Conservation (phyloP, 169 alveolate species). For the Besnoitia besnoiti region DNA sequence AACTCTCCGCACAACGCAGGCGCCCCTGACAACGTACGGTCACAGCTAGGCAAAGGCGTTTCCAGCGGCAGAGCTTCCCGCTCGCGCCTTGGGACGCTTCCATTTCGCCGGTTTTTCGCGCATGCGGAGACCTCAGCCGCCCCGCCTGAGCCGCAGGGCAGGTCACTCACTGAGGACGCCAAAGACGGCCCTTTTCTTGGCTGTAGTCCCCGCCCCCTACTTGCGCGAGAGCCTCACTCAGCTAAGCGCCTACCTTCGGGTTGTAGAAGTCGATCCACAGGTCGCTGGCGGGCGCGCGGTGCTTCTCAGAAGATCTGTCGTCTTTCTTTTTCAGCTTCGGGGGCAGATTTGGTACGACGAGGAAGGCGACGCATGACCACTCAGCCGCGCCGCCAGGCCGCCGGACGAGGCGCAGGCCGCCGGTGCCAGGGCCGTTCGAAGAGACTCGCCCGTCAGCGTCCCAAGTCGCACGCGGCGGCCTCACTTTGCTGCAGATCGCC, state of each 20-base stretch:
- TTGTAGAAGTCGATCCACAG: not conserved
- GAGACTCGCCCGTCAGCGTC: not conserved
- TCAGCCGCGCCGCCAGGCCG: not conserved
- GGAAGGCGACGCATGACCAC: conserved; percentile 10
- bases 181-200: too few species aligned
- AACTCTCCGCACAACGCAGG: too few species aligned
- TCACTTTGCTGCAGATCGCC: not conserved
- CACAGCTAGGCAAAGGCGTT: too few species aligned
- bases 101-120: too few species aligned
- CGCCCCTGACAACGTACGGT: too few species aligned
- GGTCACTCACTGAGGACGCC: too few species aligned
- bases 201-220: too few species aligned
- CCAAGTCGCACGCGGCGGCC: conserved; percentile 15
- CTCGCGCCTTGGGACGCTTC: too few species aligned
- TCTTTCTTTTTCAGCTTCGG: not conserved
- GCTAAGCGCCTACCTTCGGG: not conserved
- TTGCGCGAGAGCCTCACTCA: not conserved
- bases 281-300: not conserved
- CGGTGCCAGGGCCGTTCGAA: conserved; percentile 26
- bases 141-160: too few species aligned
- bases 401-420: conserved; percentile 4
- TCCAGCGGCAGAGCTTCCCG: too few species aligned
- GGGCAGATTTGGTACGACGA: not conserved
- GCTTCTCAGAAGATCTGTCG: not conserved
- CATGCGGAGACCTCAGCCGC: too few species aligned